Percentiles rank a stretch among this genome's conserved stretches.
phyloP scores from a whole-genome alignment of 2,329 filamentous ascomycete genomes.

The Ophiocordyceps unilateralis region DNA sequence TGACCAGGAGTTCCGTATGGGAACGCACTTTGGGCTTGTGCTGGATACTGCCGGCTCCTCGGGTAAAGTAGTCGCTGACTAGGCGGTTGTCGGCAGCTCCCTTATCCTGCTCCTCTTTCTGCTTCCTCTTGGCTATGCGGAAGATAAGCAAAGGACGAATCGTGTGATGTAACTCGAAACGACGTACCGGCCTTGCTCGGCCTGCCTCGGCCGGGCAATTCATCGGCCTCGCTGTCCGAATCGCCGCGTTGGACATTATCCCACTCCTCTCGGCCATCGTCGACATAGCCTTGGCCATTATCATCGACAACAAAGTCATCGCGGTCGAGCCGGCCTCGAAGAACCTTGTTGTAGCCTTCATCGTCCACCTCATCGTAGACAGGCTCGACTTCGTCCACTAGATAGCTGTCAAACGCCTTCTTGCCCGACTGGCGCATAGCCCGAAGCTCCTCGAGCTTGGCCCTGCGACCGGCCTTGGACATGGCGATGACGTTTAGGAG shows the following conservation, averaged over 20 bases:
- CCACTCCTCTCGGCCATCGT: slow-evolving; percentile 93
- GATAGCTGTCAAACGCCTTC: slow-evolving; percentile 74
- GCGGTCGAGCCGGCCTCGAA: slow-evolving; percentile 71
- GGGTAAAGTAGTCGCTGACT: slow-evolving; percentile 89
- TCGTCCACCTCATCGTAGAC: slow-evolving; percentile 96
- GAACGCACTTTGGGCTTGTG: slow-evolving; percentile 60
- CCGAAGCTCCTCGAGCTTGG: slow-evolving; percentile 58
- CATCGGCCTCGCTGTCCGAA: slow-evolving; percentile 50
- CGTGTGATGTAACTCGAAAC: background rate
- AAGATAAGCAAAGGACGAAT: slow-evolving; percentile 2
- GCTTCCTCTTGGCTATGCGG: slow-evolving; percentile 59
- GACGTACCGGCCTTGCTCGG: slow-evolving; percentile 32
- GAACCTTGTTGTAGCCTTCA: slow-evolving; percentile 91
- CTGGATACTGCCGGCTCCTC: slow-evolving; percentile 46
- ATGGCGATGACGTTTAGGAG: slow-evolving; percentile 10
- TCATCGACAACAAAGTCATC: slow-evolving; percentile 99
- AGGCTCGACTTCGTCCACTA: slow-evolving; percentile 67
- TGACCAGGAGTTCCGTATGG: too few species aligned
- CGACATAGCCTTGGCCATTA: slow-evolving; percentile 90
- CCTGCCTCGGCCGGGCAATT: slow-evolving; percentile 23
- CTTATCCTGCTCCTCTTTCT: slow-evolving; percentile 72
- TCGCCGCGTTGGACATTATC: slow-evolving; percentile 52
- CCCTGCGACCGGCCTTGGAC: slow-evolving; percentile 21
- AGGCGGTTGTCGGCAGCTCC: slow-evolving; percentile 77
- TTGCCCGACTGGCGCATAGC: slow-evolving; percentile 79